Conservation (phyloP, 441 rosid genomes). For the Daphne laureola region DNA sequence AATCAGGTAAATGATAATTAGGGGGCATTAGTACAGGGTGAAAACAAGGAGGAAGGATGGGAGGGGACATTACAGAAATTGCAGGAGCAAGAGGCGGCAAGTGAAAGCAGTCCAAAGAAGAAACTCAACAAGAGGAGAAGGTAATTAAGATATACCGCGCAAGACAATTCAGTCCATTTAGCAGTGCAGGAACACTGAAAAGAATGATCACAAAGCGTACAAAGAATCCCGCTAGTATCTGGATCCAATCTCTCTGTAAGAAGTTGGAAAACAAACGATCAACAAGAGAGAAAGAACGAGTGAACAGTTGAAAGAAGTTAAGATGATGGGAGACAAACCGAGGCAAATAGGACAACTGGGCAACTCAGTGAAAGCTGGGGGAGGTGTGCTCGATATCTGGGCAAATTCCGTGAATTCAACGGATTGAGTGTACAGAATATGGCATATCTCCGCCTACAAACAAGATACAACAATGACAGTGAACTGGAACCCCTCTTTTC, state of each 20-base stretch:
- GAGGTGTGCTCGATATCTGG: conserved; percentile 62
- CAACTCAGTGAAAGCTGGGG: conserved; percentile 62
- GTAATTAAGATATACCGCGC: conserved; percentile 43
- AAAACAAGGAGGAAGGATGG: no score
- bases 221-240: conserved; percentile 83
- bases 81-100: no score
- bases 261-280: conserved; percentile 1
- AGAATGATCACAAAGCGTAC: conserved; percentile 88
- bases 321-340: conserved; percentile 33
- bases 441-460: conserved; percentile 80
- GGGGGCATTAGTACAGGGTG: no score
- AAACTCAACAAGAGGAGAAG: no score
- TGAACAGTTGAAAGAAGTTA: background rate
- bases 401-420: conserved; percentile 64
- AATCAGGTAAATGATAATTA: no score
- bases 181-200: conserved; percentile 89
- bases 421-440: conserved; percentile 50
- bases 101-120: no score
- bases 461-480: conserved; percentile 4
- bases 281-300: background rate
- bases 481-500: background rate
- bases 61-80: no score
- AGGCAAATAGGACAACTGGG: conserved; percentile 94
- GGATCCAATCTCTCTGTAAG: conserved; percentile 81
- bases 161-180: conserved; percentile 88